Conservation (phyloP, 768 basidiomycete species). For the Lactifluus piperatus region DNA sequence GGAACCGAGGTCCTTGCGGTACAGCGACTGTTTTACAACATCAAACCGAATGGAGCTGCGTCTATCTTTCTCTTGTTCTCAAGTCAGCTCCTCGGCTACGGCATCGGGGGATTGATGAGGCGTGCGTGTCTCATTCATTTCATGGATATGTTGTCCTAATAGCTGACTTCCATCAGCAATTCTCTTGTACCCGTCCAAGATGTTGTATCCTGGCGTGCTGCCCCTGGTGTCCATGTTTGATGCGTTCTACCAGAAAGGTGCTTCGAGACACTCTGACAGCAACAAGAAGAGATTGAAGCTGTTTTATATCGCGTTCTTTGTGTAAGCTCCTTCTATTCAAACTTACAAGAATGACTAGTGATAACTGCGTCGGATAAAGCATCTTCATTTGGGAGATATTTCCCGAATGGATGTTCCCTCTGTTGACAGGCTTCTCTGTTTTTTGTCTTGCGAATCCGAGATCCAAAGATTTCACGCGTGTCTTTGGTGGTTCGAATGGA, state of each 20-base stretch:
- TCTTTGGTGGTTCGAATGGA: conserved; percentile 23
- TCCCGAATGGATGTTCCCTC: conserved; percentile 19
- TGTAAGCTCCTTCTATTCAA: conserved; percentile 22
- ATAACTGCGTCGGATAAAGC: conserved; percentile 12
- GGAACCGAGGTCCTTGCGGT: conserved; percentile 48
- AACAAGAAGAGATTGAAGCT: conserved; percentile 37
- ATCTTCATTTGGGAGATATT: conserved; percentile 27
- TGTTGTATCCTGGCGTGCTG: conserved; percentile 41
- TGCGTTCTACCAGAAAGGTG: conserved; percentile 37
- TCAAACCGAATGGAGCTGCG: conserved; percentile 37
- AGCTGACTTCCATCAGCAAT: conserved; percentile 27
- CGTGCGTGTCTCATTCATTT: conserved; percentile 25
- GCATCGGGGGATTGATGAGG: conserved; percentile 46
- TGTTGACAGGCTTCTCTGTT: conserved; percentile 25
- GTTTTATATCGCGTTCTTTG: conserved; percentile 40
- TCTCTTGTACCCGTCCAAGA: conserved; percentile 45
- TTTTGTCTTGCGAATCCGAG: conserved; percentile 26
- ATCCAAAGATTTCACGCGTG: conserved; percentile 20
- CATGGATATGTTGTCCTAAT: neutral
- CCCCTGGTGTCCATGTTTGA: conserved; percentile 44
- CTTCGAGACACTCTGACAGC: conserved; percentile 7
- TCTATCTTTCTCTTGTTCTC: conserved; percentile 38
- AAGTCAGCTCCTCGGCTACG: conserved; percentile 38
- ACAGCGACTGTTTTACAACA: conserved; percentile 37
- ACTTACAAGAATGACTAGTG: conserved; percentile 31